phyloP scores from a whole-genome alignment of 192 early-diverging fungal genomes.

The Coemansia sp. region DNA sequence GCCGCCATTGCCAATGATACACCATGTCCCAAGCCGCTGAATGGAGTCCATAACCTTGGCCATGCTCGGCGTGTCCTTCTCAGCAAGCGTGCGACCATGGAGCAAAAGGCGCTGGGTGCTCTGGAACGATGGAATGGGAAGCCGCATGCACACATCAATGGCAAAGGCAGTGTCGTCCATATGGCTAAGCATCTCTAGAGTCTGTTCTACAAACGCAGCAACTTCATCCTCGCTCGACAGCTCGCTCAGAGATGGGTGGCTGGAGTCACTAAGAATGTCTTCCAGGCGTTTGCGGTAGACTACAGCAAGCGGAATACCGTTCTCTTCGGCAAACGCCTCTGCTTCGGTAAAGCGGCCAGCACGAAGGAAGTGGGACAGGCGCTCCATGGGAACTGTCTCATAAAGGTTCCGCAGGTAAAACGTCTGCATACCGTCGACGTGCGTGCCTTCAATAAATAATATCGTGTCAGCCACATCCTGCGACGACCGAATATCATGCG shows the following conservation, averaged over 20 bases:
- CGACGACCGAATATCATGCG: constrained; percentile 15
- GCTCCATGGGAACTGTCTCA: constrained; percentile 37
- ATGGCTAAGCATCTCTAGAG: constrained; percentile 9
- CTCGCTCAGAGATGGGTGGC: neutral
- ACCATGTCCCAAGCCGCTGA: constrained; percentile 52
- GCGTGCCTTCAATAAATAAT: constrained; percentile 38
- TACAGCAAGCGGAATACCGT: constrained; percentile 14
- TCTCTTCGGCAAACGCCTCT: constrained; percentile 29
- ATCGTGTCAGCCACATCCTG: constrained; percentile 19
- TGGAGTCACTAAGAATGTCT: constrained; percentile 5
- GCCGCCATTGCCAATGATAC: constrained; percentile 1
- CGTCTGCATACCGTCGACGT: constrained; percentile 5
- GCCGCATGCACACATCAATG: constrained; percentile 17
- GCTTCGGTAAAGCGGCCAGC: constrained; percentile 30
- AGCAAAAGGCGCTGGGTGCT: constrained; percentile 24
- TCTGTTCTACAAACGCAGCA: neutral
- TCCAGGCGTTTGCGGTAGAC: constrained; percentile 34
- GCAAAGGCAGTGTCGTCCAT: constrained; percentile 20
- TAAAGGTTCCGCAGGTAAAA: constrained; percentile 30
- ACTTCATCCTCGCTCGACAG: neutral
- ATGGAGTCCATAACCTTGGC: constrained; percentile 12
- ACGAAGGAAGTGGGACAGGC: constrained; percentile 38
- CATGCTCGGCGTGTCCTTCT: neutral
- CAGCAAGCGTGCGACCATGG: constrained; percentile 16
- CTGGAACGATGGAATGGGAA: constrained; percentile 3